Evolutionary conservation across 2,329 filamentous ascomycete genomes (phyloP), one percentile per base, ranked within the genome.

Genomic region (Passalora sequoiae): DNA sequence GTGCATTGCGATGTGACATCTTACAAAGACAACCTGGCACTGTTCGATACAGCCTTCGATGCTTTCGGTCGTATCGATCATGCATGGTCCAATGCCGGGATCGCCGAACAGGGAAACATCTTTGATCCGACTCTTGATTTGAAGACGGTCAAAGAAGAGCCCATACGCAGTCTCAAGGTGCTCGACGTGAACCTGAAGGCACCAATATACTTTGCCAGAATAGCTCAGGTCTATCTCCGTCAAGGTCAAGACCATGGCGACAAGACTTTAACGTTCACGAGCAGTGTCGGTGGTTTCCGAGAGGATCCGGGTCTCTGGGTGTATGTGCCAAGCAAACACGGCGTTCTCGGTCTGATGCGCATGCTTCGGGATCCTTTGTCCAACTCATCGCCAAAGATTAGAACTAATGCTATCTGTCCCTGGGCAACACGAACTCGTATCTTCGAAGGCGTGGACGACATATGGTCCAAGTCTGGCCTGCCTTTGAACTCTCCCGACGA

Each of bases 241-340:
- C 67, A 75, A 56, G 63, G 63, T 43, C 59, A 62, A 47, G 59
- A 53, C 0, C 47, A 50, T 2, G 54, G 58, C 6, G 68, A 72
- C 46, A 67, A 68, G 19, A 71, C 67, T 7, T 59, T 73, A 37
- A 65, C 65, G 0, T 61, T 73, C 7, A 63, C 72, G 24, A 67
- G 68, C 31, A 74, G 67, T 5, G 64, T 69, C 1, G 70, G 72
- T 0, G 72, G 72, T 2, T 73, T 76, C 50, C 70, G 69, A 12
- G 69, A 73, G 27, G 66, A 38, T 17, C 70, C 73, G 0, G 70
- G 70, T 0, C 55, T 75, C 1, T 68, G 69, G 38, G 61, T 73
- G 17, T 75, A 77, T 49, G 66, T 67, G 3, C 61, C 71, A 0
- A 62, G 66, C 4, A 75, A 76, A 50, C 73, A 76, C 47, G 72